Conservation (phyloP, 371 early-diverging fungal species). For the Zychaea mexicana region DNA sequence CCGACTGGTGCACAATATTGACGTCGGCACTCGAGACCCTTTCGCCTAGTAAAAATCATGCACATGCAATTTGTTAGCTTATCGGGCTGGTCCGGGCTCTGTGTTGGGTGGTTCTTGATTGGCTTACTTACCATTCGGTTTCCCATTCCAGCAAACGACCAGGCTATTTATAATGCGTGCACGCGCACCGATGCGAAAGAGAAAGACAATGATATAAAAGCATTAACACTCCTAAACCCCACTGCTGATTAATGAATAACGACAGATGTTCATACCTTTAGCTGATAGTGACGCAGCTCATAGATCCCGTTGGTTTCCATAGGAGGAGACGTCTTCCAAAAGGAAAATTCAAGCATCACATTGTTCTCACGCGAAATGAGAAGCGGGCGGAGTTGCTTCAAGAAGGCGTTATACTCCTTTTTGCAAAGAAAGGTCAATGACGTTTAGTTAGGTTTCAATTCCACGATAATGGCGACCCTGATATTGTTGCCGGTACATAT, state of each 20-base stretch:
- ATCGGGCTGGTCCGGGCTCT: not conserved
- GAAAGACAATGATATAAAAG: not conserved
- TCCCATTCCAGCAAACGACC: conserved; percentile 94
- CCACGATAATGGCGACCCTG: too few relatives aligned
- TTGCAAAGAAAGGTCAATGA: not conserved
- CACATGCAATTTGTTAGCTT: not conserved
- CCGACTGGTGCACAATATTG: conserved; percentile 91
- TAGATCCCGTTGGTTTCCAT: conserved; percentile 81
- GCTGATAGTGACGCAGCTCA: conserved; percentile 85
- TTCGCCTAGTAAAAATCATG: conserved; percentile 42
- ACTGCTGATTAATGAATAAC: not conserved
- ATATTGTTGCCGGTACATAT: too few relatives aligned
- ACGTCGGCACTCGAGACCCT: conserved; percentile 84
- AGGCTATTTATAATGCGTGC: conserved; percentile 63
- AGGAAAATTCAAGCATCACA: conserved; percentile 90
- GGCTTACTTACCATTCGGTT: conserved; percentile 74
- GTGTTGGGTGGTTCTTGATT: too few relatives aligned
- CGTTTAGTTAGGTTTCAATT: too few relatives aligned
- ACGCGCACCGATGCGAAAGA: not conserved
- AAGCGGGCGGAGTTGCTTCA: conserved; percentile 69
- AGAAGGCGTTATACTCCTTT: conserved; percentile 48
- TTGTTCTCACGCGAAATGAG: conserved; percentile 77
- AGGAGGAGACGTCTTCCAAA: conserved; percentile 86
- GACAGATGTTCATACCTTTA: conserved; percentile 58
- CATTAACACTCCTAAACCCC: too few relatives aligned